Evolutionary conservation across 768 basidiomycete species (phyloP).

Genomic region (Pholiota microspora): DNA sequence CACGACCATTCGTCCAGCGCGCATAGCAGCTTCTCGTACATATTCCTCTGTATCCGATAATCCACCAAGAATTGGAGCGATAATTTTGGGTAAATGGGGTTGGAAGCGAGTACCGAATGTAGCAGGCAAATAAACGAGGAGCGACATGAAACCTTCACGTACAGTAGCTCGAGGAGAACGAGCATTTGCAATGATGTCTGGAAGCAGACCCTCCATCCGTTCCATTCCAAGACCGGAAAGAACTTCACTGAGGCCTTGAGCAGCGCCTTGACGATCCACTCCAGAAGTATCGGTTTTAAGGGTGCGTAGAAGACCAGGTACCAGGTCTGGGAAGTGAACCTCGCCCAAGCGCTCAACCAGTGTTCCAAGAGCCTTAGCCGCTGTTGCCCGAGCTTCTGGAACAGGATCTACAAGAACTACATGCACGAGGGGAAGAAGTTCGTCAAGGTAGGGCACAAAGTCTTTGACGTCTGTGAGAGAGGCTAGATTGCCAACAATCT

Average conservation of each 20-base stretch:
- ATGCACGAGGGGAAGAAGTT: conserved; percentile 88
- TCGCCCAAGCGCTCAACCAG: conserved; percentile 97
- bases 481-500: conserved; percentile 96
- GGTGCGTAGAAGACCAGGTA: conserved; percentile 82
- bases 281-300: conserved; percentile 92
- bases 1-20: conserved; percentile 97
- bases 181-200: conserved; percentile 90
- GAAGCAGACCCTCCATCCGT: conserved; percentile 87
- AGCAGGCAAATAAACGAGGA: conserved; percentile 91
- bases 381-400: conserved; percentile 95
- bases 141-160: conserved; percentile 97
- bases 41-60: conserved; percentile 92
- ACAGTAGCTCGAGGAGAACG: conserved; percentile 88
- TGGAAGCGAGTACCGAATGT: conserved; percentile 97
- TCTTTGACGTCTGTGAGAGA: conserved; percentile 88
- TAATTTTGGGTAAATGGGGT: conserved; percentile 93
- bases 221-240: conserved; percentile 98
- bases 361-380: conserved; percentile 93
- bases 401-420: conserved; percentile 94
- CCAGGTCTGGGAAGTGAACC: conserved; percentile 91
- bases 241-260: conserved; percentile 95
- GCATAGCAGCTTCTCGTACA: conserved; percentile 96
- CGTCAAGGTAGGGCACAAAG: conserved; percentile 91
- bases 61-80: conserved; percentile 88
- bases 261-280: conserved; percentile 96